A percentile compares a stretch with the other conserved stretches of the same genome.
Evolutionary conservation across 2,329 filamentous ascomycete species (phyloP).

Genomic region (Balansia obtecta): DNA sequence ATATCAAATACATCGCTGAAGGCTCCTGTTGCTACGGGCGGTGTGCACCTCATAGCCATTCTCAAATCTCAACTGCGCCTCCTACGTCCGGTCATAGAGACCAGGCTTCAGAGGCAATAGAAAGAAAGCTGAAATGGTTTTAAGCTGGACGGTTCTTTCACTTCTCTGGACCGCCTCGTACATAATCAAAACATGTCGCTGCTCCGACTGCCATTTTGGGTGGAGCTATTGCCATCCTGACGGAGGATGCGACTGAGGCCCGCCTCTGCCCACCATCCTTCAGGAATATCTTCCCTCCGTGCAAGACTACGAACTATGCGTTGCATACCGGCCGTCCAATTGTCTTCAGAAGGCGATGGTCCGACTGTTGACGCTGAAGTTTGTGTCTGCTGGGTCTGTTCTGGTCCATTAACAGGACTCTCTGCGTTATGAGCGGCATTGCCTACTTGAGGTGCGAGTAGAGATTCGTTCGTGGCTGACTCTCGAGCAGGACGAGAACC

Average conservation of each 20-base stretch:
- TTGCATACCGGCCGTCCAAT: constrained; percentile 48
- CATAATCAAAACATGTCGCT: background rate
- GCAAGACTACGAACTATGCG: constrained; percentile 59
- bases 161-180: no score
- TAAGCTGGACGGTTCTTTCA: no score
- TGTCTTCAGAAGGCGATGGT: constrained; percentile 22
- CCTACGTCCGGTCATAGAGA: no score
- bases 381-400: background rate
- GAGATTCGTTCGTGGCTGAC: background rate
- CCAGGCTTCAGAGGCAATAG: no score
- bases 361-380: background rate
- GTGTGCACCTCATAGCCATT: no score
- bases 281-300: constrained; percentile 61
- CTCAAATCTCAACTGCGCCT: no score
- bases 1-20: background rate
- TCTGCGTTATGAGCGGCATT: background rate
- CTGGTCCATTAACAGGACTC: background rate
- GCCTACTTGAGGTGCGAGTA: background rate
- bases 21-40: no score
- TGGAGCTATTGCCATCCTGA: constrained; percentile 12
- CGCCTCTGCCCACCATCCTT: constrained; percentile 68
- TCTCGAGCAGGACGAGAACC: background rate
- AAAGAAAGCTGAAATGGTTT: no score
- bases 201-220: background rate
- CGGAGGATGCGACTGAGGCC: constrained; percentile 49